Base-by-base conservation (phyloP, 441 rosid genomes). In the Syzygium syzygioides region DNA sequence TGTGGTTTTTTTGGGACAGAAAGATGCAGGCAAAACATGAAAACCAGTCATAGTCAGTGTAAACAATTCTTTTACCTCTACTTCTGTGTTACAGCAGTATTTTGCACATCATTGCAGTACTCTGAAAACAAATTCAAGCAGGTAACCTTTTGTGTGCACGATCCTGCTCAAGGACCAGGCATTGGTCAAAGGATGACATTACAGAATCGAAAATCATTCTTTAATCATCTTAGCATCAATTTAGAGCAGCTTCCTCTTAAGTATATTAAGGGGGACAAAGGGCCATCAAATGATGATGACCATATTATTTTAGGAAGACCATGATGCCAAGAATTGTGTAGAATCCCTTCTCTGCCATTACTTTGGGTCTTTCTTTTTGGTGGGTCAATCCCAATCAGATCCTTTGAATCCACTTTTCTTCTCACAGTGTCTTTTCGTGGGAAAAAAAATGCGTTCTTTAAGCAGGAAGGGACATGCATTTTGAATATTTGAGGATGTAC, bases 291-390 rank as follows among this genome's bases (percentile, higher is more conserved):
- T 23, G 80, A 76, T 37, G 52, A 76, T 37, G 83, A 76, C n/a
- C 83, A 76, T 0, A 41, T 76, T 76, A 76, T 76, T 76, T 23
- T 76, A 76, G 64, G 52, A 80, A 64, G 79, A 60, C 25, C 79
- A 30, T 55, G 86, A 48, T 48, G 50, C 87, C 76, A 25, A 50
- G 89, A 76, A 85, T 50, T 20, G 25, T 85, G 54, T 11, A 45
- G 68, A 87, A 57, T 86, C 86, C 87, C 90, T 93, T 91, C 94
- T 91, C 93, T 90, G 94, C 88, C 84, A 53, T 83, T 32, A 48
- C 85, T 91, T 87, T 91, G 26, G 30, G 64, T n/a, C 50, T 86
- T 89, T 84, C 83, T 86, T 86, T 91, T 68, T 79, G 80, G 50
- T 86, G 86, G 86, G 90, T 34, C 86, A 60, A 54, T 89, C 86